Base-by-base conservation (phyloP, 2,329 filamentous ascomycete genomes). In the Aspergillus cejpii region DNA sequence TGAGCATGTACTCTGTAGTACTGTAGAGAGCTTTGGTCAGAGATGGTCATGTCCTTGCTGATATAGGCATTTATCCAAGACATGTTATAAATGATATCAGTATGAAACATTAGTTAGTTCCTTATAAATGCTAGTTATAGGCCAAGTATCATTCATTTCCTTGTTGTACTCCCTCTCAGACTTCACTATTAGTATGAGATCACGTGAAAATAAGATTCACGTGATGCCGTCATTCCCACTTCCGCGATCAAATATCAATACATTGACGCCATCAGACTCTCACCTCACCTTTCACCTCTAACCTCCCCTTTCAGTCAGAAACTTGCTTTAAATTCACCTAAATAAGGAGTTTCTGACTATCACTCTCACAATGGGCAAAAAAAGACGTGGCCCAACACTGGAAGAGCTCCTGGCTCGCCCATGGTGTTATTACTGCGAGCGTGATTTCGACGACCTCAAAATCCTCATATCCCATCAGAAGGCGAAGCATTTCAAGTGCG, bases 371-470 rank as follows among this genome's bases (percentile, higher is more conserved):
- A 91, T 92, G 83, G 85, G 84, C 59, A 95, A 94, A 73, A 94
- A 92, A 75, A 91, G 88, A 79, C 85, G 88, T 67, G 81, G 83
- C 55, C 87, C 88, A 52, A 82, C 90, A 59, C 75, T 96, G 56
- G 87, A 97, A 72, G 89, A 97, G 71, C 76, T 95, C 57, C 79
- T 98, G 51, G 74, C 76, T 55, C 84, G 90, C 46, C 85, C 91
- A 39, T 97, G 90, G 90, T 98, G 92, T 74, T 98, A 95, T 72
- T 98, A 98, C 74, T 98, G 92, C 83, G 92, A 98, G 71, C 86
- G 91, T 72, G 91, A 97, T 71, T 98, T 97, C 65, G 90, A 97
- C 67, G 92, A 98, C 67, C 69, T 95, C 37, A 96, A 95, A 74
- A 89, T 97, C 57, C 81, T 98, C 53, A 94, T 95, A 57, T 90